Evolutionary conservation across 257 asterid species (phyloP).

Genomic region (Parsonsia alboflavescens): DNA sequence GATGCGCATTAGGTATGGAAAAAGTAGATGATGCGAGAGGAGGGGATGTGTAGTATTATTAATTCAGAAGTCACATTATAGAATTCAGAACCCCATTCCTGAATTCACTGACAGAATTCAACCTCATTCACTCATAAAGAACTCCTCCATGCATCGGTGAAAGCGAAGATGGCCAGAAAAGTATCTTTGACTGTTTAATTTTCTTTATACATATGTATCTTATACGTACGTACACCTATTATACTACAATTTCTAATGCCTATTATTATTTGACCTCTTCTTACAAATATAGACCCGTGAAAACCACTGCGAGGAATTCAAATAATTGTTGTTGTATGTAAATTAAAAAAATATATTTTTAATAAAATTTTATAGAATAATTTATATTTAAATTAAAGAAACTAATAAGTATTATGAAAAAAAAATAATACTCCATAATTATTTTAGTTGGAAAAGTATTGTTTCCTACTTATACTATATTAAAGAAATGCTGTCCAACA

Average conservation of each 20-base stretch:
- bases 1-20: background rate
- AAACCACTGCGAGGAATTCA: conserved; percentile 17
- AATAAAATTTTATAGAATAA: too few relatives aligned
- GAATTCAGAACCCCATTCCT: conserved; percentile 48
- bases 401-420: too few relatives aligned
- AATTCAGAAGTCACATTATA: conserved; percentile 26
- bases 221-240: too few relatives aligned
- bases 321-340: background rate
- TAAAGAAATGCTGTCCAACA: background rate
- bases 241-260: too few relatives aligned
- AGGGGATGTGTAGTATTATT: background rate
- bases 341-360: too few relatives aligned
- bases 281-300: background rate
- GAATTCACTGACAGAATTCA: conserved; percentile 26
- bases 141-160: conserved; percentile 11
- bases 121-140: conserved; percentile 11
- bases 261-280: too few relatives aligned
- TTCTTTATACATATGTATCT: background rate
- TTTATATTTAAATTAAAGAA: too few relatives aligned
- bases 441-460: too few relatives aligned
- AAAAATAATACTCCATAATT: too few relatives aligned
- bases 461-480: too few relatives aligned
- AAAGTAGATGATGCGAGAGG: background rate
- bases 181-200: conserved; percentile 24
- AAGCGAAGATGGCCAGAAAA: background rate